phyloP scores from a whole-genome alignment of 495 filamentous ascomycete genomes.

The Aspergillus bridgeri region DNA sequence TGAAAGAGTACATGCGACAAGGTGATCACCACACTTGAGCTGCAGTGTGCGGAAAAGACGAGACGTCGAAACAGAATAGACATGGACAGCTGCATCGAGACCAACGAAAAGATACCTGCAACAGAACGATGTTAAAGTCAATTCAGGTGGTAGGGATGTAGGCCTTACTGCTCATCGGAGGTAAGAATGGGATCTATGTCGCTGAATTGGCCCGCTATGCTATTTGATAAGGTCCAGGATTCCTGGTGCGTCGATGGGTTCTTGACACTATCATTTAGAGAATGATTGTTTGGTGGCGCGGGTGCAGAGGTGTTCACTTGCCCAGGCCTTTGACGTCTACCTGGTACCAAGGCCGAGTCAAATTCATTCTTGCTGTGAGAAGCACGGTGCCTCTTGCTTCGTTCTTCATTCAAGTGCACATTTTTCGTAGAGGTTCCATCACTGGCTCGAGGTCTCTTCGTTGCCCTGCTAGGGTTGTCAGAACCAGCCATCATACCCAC shows the following conservation, averaged over 20 bases:
- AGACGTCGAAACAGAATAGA: conserved; percentile 79
- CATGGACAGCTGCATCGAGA: conserved; percentile 60
- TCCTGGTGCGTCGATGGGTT: background rate
- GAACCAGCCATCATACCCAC: conserved; percentile 18
- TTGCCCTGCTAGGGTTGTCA: conserved; percentile 21
- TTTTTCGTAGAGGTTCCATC: conserved; percentile 29
- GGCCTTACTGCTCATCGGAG: conserved; percentile 70
- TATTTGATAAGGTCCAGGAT: conserved; percentile 34
- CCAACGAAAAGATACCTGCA: conserved; percentile 67
- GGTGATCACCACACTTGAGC: conserved; percentile 27
- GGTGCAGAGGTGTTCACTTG: background rate
- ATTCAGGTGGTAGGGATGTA: background rate
- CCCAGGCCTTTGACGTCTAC: background rate
- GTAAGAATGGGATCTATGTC: conserved; percentile 77
- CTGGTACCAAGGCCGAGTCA: background rate
- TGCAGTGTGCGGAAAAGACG: conserved; percentile 64
- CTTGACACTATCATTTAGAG: background rate
- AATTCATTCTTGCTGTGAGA: conserved; percentile 16
- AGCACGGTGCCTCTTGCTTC: conserved; percentile 34
- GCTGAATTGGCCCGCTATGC: conserved; percentile 33
- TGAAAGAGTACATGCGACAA: conserved; percentile 58
- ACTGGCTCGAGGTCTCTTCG: conserved; percentile 36
- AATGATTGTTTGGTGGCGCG: background rate
- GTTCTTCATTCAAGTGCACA: conserved; percentile 20
- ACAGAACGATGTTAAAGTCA: conserved; percentile 21